Percentiles rank a stretch among this genome's conserved stretches.
Conservation (phyloP, 129 eudicot species). For the Silybum marianum region DNA sequence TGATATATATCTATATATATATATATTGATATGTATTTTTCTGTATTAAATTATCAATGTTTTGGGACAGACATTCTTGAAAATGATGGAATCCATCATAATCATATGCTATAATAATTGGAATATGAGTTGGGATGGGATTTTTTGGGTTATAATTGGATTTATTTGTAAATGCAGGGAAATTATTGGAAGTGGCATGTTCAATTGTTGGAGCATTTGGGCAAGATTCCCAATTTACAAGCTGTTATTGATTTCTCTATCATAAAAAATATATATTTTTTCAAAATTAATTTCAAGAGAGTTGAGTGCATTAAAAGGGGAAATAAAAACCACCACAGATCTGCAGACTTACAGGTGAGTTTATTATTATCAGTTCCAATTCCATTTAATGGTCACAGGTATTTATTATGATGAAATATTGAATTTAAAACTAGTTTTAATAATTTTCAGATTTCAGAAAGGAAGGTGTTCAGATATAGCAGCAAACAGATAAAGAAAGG, state of each 20-base stretch:
- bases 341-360: constrained; percentile 31
- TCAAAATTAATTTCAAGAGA: constrained; percentile 11
- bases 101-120: background rate
- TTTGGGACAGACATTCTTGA: constrained; percentile 16
- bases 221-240: constrained; percentile 56
- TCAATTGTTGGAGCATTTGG: constrained; percentile 66
- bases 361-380: background rate
- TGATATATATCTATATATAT: background rate
- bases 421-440: background rate
- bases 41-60: background rate
- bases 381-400: background rate
- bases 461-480: constrained; percentile 21
- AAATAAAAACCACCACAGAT: constrained; percentile 21
- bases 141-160: background rate
- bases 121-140: constrained; percentile 8
- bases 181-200: constrained; percentile 81
- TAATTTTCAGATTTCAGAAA: background rate
- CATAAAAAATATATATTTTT: constrained; percentile 16
- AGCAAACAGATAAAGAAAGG: background rate
- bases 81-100: constrained; percentile 4
- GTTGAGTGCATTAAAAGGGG: constrained; percentile 5
- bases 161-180: constrained; percentile 56
- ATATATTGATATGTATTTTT: too few species aligned
- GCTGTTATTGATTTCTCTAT: constrained; percentile 48
- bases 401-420: background rate